A percentile compares a stretch with the other conserved stretches of the same genome.
phyloP scores from a whole-genome alignment of 352 stramenopile species.

The Elongisporangium anandrum region DNA sequence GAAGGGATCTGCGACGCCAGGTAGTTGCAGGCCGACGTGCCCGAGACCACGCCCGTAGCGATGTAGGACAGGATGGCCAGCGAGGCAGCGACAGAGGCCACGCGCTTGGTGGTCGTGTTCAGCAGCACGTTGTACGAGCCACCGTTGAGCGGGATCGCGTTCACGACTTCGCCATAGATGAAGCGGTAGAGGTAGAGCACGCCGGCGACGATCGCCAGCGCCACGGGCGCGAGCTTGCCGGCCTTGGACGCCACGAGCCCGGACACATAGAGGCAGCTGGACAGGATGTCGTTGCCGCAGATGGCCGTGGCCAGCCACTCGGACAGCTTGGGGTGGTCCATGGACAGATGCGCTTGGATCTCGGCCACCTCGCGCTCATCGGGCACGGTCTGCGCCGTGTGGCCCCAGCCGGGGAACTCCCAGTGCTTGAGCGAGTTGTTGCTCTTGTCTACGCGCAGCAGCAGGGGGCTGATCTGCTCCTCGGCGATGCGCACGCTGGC shows the following conservation, averaged over 20 bases:
- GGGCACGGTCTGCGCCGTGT: slow-evolving; percentile 51
- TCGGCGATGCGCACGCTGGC: slow-evolving; percentile 30
- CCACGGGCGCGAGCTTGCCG: slow-evolving; percentile 88
- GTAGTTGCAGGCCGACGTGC: slow-evolving; percentile 86
- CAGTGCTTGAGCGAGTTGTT: slow-evolving; percentile 71
- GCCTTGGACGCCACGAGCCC: slow-evolving; percentile 82
- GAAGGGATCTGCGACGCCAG: slow-evolving; percentile 70
- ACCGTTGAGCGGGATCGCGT: slow-evolving; percentile 93
- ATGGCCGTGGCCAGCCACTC: slow-evolving; percentile 94
- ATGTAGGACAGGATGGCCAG: slow-evolving; percentile 96
- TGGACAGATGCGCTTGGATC: slow-evolving; percentile 71
- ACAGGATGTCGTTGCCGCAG: slow-evolving; percentile 95
- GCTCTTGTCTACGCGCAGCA: slow-evolving; percentile 70
- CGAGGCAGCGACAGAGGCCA: slow-evolving; percentile 90
- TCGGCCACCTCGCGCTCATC: slow-evolving; percentile 63
- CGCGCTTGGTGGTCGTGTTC: slow-evolving; percentile 93
- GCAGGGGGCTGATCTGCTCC: slow-evolving; percentile 58
- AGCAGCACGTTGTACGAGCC: slow-evolving; percentile 96
- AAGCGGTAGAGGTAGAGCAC: slow-evolving; percentile 89
- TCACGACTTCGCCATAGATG: slow-evolving; percentile 94
- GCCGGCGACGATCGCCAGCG: slow-evolving; percentile 85
- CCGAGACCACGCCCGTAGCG: slow-evolving; percentile 90
- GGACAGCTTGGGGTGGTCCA: slow-evolving; percentile 81
- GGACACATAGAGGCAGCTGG: slow-evolving; percentile 90
- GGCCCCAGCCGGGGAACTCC: slow-evolving; percentile 85